Evolutionary conservation across 441 rosid species (phyloP).

Genomic region (Melastoma candidum): DNA sequence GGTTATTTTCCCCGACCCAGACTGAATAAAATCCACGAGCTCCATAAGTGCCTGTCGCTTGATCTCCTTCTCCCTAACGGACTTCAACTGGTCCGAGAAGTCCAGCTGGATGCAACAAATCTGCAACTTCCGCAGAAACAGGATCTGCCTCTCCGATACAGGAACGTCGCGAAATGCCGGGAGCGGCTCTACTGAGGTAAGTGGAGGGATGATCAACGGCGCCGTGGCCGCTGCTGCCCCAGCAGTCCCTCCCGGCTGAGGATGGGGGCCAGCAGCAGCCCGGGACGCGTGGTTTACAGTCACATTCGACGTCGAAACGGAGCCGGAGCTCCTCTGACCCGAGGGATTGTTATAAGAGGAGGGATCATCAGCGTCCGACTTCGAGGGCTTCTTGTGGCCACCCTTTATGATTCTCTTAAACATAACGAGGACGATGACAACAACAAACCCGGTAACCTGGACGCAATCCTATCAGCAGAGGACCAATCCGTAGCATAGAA

Average conservation of each 20-base stretch:
- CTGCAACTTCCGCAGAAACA: slow-evolving; percentile 69
- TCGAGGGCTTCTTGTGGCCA: slow-evolving; percentile 60
- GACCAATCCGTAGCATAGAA: neutral
- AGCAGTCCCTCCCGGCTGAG: slow-evolving; percentile 16
- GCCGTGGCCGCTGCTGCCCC: slow-evolving; percentile 9
- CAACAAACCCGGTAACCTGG: neutral
- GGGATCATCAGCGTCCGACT: slow-evolving; percentile 40
- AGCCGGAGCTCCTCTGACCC: slow-evolving; percentile 26
- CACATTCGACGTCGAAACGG: neutral
- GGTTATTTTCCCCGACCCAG: slow-evolving; percentile 60
- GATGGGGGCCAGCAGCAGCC: slow-evolving; percentile 20
- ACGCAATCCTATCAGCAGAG: neutral
- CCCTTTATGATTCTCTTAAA: slow-evolving; percentile 75
- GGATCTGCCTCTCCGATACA: slow-evolving; percentile 42
- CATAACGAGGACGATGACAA: slow-evolving; percentile 34
- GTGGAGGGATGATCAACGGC: slow-evolving; percentile 30
- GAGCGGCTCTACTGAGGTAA: slow-evolving; percentile 55
- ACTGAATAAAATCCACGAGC: slow-evolving; percentile 71
- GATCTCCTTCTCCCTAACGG: slow-evolving; percentile 72
- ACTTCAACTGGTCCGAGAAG: slow-evolving; percentile 43
- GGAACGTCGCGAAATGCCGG: slow-evolving; percentile 66
- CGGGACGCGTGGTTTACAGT: slow-evolving; percentile 66
- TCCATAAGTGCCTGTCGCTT: slow-evolving; percentile 73
- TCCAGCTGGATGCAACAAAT: slow-evolving; percentile 70
- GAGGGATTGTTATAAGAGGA: neutral